phyloP scores from a whole-genome alignment of 441 rosid genomes.

The Arabidopsis hybrid region DNA sequence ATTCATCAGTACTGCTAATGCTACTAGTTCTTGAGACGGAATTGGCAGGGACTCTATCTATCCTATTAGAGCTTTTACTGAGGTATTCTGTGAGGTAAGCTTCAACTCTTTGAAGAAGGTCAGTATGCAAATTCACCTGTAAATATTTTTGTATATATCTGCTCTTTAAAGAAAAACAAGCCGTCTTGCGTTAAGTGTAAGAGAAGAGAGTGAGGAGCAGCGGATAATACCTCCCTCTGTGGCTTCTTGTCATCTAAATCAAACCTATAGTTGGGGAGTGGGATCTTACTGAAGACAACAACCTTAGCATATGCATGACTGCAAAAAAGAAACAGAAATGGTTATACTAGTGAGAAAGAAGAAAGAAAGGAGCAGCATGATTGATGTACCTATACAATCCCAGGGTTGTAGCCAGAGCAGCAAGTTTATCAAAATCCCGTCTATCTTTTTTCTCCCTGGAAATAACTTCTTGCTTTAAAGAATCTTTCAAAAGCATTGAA shows the following conservation, averaged over 20 bases:
- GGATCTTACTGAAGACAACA: conserved; percentile 85
- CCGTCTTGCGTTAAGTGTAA: neutral
- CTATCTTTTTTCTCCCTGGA: conserved; percentile 90
- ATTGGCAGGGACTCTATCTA: conserved; percentile 49
- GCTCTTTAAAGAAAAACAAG: conserved; percentile 27
- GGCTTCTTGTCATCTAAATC: conserved; percentile 94
- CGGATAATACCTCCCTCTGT: conserved; percentile 75
- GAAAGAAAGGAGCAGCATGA: neutral
- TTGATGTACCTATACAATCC: conserved; percentile 77
- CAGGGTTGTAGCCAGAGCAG: conserved; percentile 72
- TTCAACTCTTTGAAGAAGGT: conserved; percentile 67
- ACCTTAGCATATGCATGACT: conserved; percentile 84
- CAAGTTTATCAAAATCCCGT: conserved; percentile 75
- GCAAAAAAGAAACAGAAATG: conserved; percentile 45
- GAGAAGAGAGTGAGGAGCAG: conserved; percentile 2
- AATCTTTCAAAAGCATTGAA: conserved; percentile 56
- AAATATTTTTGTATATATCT: conserved; percentile 24
- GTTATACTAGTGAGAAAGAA: conserved; percentile 19
- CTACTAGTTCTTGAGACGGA: conserved; percentile 72
- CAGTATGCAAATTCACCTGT: conserved; percentile 69
- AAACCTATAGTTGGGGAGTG: conserved; percentile 94
- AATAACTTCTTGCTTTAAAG: conserved; percentile 72
- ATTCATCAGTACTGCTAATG: conserved; percentile 68
- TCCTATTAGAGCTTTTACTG: conserved; percentile 55
- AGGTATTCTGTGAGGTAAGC: conserved; percentile 69